Base-by-base conservation (phyloP, 1,139 yeast genomes). In the Hansenula anomala region DNA sequence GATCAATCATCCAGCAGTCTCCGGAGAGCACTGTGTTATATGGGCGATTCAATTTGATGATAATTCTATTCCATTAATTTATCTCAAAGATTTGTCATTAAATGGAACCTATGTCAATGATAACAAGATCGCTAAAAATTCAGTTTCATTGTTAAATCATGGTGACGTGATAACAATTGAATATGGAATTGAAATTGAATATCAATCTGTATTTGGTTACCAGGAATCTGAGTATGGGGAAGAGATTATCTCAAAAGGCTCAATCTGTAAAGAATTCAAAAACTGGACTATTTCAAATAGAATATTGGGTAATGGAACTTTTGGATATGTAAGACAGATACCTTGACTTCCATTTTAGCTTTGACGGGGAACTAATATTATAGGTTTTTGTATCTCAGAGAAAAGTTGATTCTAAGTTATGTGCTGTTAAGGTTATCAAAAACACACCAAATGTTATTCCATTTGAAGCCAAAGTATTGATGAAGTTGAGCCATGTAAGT, bases 251-350 rank as follows among this genome's bases (percentile, higher is more conserved):
- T 35, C 39, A 4, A 44, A 49, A 5, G 49, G 38, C 48, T 42
- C 23, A 10, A 56, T 61, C 30, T 45, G 41, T 24, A 46, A 41
- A 34, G 46, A 39, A 10, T 47, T 66, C 11, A 52, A 54, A 5
- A 52, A 58, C 10, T 79, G 83, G 80, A 45, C 43, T 6, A 58
- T 78, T 7, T 53, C 69, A 3, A 55, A 66, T 6, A 63, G 66
- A 27, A 50, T 73, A 4, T 55, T 80, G 24, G 87, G 87, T 0
- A 61, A 64, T 32, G 88, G 88, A 0, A 73, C 84, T 0, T 80
- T 78, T 64, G 86, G 86, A 1, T 67, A 70, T 33, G 84, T 73
- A 36, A 25, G 54, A n/a, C 2, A 18, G 13, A 28, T 17, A 28
- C 30, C 23, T 11, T 4, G 41, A 38, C n/a, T 11, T 19, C 17